phyloP scores from a whole-genome alignment of 116 monocot species.

The Phalaenopsis hybrid region DNA sequence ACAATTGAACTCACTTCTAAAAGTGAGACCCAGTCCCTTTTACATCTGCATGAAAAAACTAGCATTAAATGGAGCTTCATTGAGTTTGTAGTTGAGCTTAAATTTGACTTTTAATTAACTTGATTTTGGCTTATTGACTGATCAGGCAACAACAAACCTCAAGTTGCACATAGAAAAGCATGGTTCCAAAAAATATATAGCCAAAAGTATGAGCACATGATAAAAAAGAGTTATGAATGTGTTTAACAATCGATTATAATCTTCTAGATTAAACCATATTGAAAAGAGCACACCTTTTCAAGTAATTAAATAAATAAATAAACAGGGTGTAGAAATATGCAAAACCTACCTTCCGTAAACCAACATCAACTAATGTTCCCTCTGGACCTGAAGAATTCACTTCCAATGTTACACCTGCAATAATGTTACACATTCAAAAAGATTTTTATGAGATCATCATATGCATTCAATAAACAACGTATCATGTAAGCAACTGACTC shows the following conservation, averaged over 20 bases:
- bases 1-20: too few relatives aligned
- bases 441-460: conserved; percentile 4
- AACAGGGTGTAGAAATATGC: not conserved
- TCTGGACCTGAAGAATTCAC: conserved; percentile 27
- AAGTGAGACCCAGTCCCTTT: too few relatives aligned
- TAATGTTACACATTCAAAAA: not conserved
- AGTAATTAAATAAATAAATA: conserved; percentile 2
- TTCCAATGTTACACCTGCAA: conserved; percentile 72
- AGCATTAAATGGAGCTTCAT: too few relatives aligned
- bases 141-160: not conserved
- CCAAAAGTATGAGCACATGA: not conserved
- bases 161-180: not conserved
- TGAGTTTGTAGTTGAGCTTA: too few relatives aligned
- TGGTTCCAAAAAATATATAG: not conserved
- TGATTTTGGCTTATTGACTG: not conserved
- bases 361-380: conserved; percentile 90
- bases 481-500: not conserved
- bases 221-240: not conserved
- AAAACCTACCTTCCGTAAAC: conserved; percentile 75
- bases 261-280: not conserved
- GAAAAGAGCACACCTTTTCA: not conserved
- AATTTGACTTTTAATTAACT: not conserved
- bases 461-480: not conserved
- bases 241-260: not conserved
- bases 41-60: too few relatives aligned